These are phyloP conservation scores for Gaillardinia entomophila DNA, from an alignment of 805 yeast species.

Conservation along the genomic window DNA sequence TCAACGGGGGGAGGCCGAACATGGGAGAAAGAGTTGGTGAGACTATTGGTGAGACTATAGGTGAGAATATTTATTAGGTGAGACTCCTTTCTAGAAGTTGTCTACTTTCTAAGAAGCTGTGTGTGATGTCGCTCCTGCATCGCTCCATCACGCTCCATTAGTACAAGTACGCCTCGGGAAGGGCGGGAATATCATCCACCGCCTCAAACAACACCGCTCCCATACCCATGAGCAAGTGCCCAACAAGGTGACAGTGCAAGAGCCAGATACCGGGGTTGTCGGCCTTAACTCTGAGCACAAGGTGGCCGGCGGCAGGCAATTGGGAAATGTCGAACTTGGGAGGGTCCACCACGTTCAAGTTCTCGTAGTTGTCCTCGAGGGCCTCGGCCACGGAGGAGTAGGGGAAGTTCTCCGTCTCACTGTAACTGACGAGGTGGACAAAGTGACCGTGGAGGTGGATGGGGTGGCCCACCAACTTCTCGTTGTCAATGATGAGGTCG, in stretches of 20 bases:
- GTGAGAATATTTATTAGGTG: too few species aligned
- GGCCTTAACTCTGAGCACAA: slow-evolving; percentile 24
- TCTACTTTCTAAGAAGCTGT: too few species aligned
- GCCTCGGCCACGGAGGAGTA: slow-evolving; percentile 20
- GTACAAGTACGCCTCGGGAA: not conserved
- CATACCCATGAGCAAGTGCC: slow-evolving; percentile 29
- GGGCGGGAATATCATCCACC: slow-evolving; percentile 6
- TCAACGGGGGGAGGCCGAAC: too few species aligned
- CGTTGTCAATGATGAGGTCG: slow-evolving; percentile 25
- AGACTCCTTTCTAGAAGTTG: too few species aligned
- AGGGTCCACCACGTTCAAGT: slow-evolving; percentile 13
- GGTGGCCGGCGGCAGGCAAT: slow-evolving; percentile 26
- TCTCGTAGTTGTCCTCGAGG: slow-evolving; percentile 7
- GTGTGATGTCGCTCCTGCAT: too few species aligned
- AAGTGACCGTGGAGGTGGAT: slow-evolving; percentile 31
- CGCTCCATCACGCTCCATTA: not conserved
- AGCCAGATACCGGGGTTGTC: slow-evolving; percentile 28
- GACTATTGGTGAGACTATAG: too few species aligned
- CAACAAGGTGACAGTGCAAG: slow-evolving; percentile 29
- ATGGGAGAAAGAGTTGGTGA: too few species aligned
- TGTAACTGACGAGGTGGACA: slow-evolving; percentile 21
- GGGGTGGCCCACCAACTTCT: slow-evolving; percentile 24
- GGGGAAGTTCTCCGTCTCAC: slow-evolving; percentile 16
- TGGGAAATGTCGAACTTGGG: slow-evolving; percentile 21
- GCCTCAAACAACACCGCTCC: slow-evolving; percentile 16